Evolutionary conservation across 495 filamentous ascomycete genomes (phyloP), one percentile per base, ranked within the genome.

Genomic region (Neurospora cerealis): DNA sequence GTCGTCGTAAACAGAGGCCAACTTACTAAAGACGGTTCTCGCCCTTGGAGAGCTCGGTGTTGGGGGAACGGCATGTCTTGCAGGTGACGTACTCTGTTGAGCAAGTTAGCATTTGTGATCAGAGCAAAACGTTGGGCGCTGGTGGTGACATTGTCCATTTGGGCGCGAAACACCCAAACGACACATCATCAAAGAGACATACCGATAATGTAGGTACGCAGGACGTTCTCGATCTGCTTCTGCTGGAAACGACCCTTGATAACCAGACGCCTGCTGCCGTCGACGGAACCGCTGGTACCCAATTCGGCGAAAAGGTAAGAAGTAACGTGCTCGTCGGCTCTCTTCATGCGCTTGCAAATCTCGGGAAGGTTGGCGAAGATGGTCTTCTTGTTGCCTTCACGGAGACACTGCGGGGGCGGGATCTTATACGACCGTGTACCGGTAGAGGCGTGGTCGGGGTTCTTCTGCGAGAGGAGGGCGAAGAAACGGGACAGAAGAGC

Each of bases 351-450:
- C 82, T 85, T 87, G 81, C 82, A 86, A 48, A 81, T 85, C 74
- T 82, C 81, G 73, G 77, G 76, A 78, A 99, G 94, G 86, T 99
- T 99, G 83, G 96, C 96, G 81, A 98, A 99, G 78, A 98, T 97
- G 71, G 96, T 98, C 92, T 97, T 97, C 89, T 97, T 97, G 89
- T 98, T 98, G 81, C 96, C 96, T 93, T 99, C 96, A 85, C 96
- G 94, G 69, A 98, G 87, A 84, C 95, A 97, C 86, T 99, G 96
- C n/a, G 96, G 96, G 15, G 96, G 96, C 21, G 96, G 96, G 78
- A 99, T 99, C 88, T 98, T 98, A 88, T 99, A 99, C 79, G 92
- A 95, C 85, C 93, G 93, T 74, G 91, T 89, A 70, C 95, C 96
- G 82, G 89, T 91, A 24, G 92, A 92, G 19, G 94, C 89, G 72